These are phyloP conservation scores for Stephania yunnanensis DNA, from an alignment of 164 flowering plant species.

Conservation along the genomic window DNA sequence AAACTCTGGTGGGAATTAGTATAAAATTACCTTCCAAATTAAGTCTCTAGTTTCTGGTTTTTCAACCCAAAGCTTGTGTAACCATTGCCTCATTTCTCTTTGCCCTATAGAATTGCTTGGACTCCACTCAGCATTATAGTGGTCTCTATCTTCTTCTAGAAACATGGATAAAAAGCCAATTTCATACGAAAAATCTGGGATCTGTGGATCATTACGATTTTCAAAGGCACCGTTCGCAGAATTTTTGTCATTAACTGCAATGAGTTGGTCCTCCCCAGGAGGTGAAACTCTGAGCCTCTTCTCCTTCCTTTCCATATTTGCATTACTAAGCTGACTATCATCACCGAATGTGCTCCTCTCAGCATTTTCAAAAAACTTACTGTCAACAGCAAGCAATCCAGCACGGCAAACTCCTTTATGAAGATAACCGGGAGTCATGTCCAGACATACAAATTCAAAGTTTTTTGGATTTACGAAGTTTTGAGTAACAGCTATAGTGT, in stretches of 20 bases:
- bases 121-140: conserved; percentile 77
- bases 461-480: conserved; percentile 84
- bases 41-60: conserved; percentile 70
- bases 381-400: conserved; percentile 84
- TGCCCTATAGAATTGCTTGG: conserved; percentile 74
- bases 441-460: conserved; percentile 90
- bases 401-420: conserved; percentile 97
- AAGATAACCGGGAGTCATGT: conserved; percentile 91
- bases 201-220: conserved; percentile 18
- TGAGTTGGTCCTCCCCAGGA: conserved; percentile 14
- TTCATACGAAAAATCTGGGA: conserved; percentile 47
- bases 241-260: conserved; percentile 8
- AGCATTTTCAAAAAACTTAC: conserved; percentile 22
- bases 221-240: conserved; percentile 25
- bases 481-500: conserved; percentile 91
- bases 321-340: conserved; percentile 24
- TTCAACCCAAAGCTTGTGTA: conserved; percentile 76
- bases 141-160: conserved; percentile 78
- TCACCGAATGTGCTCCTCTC: conserved; percentile 17
- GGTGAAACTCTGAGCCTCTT: conserved; percentile 44
- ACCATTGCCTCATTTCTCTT: conserved; percentile 87
- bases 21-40: conserved; percentile 77
- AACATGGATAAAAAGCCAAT: conserved; percentile 60
- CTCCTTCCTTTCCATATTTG: conserved; percentile 42
- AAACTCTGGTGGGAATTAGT: background rate